Percentiles rank a stretch among this genome's conserved stretches.
These are phyloP conservation scores for Talaromyces verruculosus DNA, from an alignment of 2,329 filamentous ascomycete species.

Conservation along the genomic window DNA sequence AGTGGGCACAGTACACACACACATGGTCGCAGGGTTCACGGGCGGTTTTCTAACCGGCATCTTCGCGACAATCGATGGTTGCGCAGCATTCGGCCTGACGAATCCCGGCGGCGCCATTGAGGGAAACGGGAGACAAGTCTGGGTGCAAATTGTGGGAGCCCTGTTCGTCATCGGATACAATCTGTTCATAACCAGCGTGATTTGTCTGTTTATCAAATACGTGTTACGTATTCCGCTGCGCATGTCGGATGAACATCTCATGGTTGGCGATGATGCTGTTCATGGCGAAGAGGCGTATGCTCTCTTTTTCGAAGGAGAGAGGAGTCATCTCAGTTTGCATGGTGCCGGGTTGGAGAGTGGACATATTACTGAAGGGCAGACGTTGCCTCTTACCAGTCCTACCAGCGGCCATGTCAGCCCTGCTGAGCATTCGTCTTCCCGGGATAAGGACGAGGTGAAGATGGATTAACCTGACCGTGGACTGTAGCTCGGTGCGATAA, in stretches of 20 bases:
- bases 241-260: slow-evolving; percentile 49
- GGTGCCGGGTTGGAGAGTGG: slow-evolving; percentile 19
- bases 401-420: slow-evolving; percentile 6
- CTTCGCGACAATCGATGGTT: slow-evolving; percentile 50
- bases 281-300: slow-evolving; percentile 51
- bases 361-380: slow-evolving; percentile 18
- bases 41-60: slow-evolving; percentile 50
- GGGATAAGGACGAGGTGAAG: slow-evolving; percentile 14
- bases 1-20: slow-evolving; percentile 53
- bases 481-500: neutral
- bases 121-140: slow-evolving; percentile 53
- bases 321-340: slow-evolving; percentile 24
- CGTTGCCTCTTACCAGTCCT: neutral
- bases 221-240: slow-evolving; percentile 50
- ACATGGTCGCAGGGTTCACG: slow-evolving; percentile 49
- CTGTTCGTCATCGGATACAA: slow-evolving; percentile 54
- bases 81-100: slow-evolving; percentile 47
- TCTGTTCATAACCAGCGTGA: slow-evolving; percentile 52
- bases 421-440: neutral
- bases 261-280: slow-evolving; percentile 50
- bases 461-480: neutral
- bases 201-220: slow-evolving; percentile 54
- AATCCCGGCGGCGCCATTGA: slow-evolving; percentile 52
- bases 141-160: slow-evolving; percentile 52
- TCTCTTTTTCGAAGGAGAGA: slow-evolving; percentile 20